phyloP scores from a whole-genome alignment of 2,329 filamentous ascomycete genomes.

The Cytospora leucostoma region DNA sequence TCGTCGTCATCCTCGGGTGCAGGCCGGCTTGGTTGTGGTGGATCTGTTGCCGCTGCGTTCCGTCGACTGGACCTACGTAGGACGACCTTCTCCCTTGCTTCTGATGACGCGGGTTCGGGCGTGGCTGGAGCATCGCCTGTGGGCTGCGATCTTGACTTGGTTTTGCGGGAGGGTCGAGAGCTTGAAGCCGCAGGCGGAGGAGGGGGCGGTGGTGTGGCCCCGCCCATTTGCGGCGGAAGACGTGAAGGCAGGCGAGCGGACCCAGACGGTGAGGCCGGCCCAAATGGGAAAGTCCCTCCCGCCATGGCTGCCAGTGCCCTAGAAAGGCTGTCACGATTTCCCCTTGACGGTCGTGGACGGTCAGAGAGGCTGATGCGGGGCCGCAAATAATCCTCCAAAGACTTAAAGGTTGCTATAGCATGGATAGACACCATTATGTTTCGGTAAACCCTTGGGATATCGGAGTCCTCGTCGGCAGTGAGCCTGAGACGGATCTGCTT shows the following conservation, averaged over 20 bases:
- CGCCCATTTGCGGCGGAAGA: slow-evolving; percentile 33
- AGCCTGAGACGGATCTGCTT: slow-evolving; percentile 92
- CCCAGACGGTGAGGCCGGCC: slow-evolving; percentile 48
- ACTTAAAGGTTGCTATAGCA: slow-evolving; percentile 96
- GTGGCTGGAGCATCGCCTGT: slow-evolving; percentile 44
- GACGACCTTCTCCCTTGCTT: slow-evolving; percentile 59
- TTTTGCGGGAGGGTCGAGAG: slow-evolving; percentile 47
- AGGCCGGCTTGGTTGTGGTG: slow-evolving; percentile 51
- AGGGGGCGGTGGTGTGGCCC: slow-evolving; percentile 33
- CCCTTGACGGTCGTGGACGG: slow-evolving; percentile 55
- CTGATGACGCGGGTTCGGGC: slow-evolving; percentile 48
- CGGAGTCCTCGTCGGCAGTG: slow-evolving; percentile 84
- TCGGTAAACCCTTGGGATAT: slow-evolving; percentile 82
- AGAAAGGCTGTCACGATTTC: slow-evolving; percentile 61
- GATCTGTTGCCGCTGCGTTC: slow-evolving; percentile 54
- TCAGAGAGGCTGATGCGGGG: slow-evolving; percentile 84
- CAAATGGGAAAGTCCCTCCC: slow-evolving; percentile 64
- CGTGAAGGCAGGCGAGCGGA: slow-evolving; percentile 49
- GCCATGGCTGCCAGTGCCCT: slow-evolving; percentile 76
- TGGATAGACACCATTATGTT: slow-evolving; percentile 99
- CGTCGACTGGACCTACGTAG: slow-evolving; percentile 66
- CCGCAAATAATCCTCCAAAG: slow-evolving; percentile 90
- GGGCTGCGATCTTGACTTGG: slow-evolving; percentile 49
- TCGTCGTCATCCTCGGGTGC: slow-evolving; percentile 62
- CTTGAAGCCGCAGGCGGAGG: slow-evolving; percentile 44